These are phyloP conservation scores for Asterochloris erici DNA, from an alignment of 139 green algal genomes.

Conservation along the genomic window DNA sequence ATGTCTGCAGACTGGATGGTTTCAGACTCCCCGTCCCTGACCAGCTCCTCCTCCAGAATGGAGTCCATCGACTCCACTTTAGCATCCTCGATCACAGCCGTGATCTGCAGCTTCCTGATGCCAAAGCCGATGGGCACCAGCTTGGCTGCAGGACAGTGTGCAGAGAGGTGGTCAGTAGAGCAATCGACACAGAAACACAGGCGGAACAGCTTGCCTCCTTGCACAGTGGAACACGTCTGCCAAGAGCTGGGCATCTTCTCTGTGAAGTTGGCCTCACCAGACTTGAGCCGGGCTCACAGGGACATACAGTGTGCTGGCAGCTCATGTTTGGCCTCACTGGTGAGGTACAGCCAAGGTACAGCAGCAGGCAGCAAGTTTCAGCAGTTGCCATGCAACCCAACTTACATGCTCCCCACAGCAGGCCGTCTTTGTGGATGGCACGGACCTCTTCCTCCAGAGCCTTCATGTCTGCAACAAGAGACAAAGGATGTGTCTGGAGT, in stretches of 20 bases:
- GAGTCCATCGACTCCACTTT: constrained; percentile 58
- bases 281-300: too few species aligned
- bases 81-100: constrained; percentile 63
- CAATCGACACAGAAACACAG: background rate
- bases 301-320: too few species aligned
- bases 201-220: background rate
- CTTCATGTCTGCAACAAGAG: constrained; percentile 32
- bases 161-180: background rate
- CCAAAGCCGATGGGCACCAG: constrained; percentile 57
- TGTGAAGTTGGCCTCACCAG: background rate
- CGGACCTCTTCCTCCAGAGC: constrained; percentile 54
- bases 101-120: constrained; percentile 75
- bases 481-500: background rate
- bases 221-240: too few species aligned
- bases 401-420: constrained; percentile 57
- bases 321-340: too few species aligned
- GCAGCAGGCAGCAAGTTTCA: too few species aligned
- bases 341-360: too few species aligned
- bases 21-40: constrained; percentile 49
- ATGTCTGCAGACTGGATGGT: constrained; percentile 63
- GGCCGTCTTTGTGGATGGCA: constrained; percentile 52
- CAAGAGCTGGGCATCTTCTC: background rate
- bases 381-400: background rate
- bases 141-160: constrained; percentile 37
- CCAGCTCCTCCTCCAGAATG: constrained; percentile 65